Evolutionary conservation across 768 basidiomycete species (phyloP), one percentile per base, ranked within the genome.

Genomic region (Daedaleopsis nitida): DNA sequence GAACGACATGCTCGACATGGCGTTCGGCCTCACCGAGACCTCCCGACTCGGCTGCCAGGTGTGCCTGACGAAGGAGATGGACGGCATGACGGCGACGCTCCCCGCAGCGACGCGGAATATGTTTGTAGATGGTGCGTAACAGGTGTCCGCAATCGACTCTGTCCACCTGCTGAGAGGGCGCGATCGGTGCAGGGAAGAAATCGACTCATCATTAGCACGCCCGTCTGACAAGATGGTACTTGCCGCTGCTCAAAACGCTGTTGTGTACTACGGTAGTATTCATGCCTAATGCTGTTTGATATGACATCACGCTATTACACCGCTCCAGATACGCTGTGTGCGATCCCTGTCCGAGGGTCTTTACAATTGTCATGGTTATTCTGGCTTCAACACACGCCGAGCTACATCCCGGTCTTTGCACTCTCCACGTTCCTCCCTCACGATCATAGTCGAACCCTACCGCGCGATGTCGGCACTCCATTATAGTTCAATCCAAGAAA

Each of bases 1-100:
- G 77, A 99, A 98, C 69, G 96, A 94, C 68, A 95, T 96, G 94
- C 83, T 99, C 42, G 96, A 98, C 74, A 92, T 98, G 83, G 96
- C 96, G 4, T 98, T 98, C 68, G 97, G 94, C 0, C 80, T 98
- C 55, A 96, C 94, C 0, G 96, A 98, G 69, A 98, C 96, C 66
- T 96, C 90, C 63, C 80, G 87, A 11, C 76, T 92, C 19, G 91
- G 91, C 0, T 91, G 90, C 69, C 90, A 91, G 71, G 88, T 91
- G 72, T 74, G 87, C 55, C 74, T 99, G 32, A 92, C 89, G 11
- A 85, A 79, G 58, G 91, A 91, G 52, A 73, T 98, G 66, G 90
- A 97, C 69, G 95, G 92, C 23, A 87, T 96, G 72, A 84, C 83
- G 0, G 90, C 87, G n/a, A 90, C 80, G 12, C 77, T 99, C 21